Conservation (phyloP, 495 filamentous ascomycete species). For the Aspergillus coremiiformis region DNA sequence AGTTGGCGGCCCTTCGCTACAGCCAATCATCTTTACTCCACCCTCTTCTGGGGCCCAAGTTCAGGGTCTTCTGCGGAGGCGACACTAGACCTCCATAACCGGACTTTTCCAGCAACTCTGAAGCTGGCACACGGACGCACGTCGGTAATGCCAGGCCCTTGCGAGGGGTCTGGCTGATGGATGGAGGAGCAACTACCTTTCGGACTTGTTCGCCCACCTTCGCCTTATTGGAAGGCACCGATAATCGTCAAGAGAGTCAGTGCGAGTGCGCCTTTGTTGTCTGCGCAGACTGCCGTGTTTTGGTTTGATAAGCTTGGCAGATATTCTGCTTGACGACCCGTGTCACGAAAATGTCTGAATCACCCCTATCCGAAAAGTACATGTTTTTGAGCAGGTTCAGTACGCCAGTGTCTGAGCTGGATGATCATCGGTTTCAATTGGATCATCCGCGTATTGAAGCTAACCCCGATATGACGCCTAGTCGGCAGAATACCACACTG, state of each 20-base stretch:
- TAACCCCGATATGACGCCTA: constrained; percentile 27
- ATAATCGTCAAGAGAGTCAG: constrained; percentile 1
- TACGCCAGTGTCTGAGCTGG: constrained; percentile 79
- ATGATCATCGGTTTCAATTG: constrained; percentile 84
- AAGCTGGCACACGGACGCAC: constrained; percentile 37
- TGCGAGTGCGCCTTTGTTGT: constrained; percentile 1
- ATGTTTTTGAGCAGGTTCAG: constrained; percentile 53
- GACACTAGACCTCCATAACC: constrained; percentile 98
- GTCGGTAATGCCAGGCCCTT: constrained; percentile 43
- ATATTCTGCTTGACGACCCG: not conserved
- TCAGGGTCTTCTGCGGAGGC: constrained; percentile 90
- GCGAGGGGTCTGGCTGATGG: constrained; percentile 42
- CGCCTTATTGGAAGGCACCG: constrained; percentile 5
- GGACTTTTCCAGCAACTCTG: constrained; percentile 31
- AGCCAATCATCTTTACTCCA: constrained; percentile 72
- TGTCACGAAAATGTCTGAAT: constrained; percentile 50
- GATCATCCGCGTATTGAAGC: constrained; percentile 54
- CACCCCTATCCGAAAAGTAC: constrained; percentile 53
- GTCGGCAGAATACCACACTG: constrained; percentile 33
- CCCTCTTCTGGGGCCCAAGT: constrained; percentile 86
- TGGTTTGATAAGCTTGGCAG: not conserved
- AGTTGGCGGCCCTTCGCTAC: constrained; percentile 91
- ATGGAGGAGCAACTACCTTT: constrained; percentile 34
- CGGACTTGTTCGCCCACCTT: constrained; percentile 29
- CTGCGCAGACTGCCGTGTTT: not conserved